Evolutionary conservation across 805 yeast genomes (phyloP), one percentile per base, ranked within the genome.

Genomic region (Yarrowia osloensis): DNA sequence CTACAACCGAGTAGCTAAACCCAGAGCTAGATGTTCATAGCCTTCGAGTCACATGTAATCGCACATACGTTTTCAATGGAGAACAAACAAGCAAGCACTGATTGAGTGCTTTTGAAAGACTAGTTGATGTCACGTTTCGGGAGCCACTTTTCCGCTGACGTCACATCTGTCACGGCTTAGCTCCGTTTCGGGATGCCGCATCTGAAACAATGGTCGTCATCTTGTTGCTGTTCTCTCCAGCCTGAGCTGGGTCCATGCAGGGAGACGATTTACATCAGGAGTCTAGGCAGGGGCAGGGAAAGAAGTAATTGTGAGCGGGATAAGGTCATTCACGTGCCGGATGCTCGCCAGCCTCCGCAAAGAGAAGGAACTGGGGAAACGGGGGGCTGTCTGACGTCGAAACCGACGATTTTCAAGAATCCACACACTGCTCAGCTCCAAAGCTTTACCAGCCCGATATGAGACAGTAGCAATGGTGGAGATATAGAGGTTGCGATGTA

Each of bases 241-340:
- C 7, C 33, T 21, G 15, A 12, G 17, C 24, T n/a, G n/a, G n/a
- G n/a, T 28, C 39, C 40, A 50, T 50, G 57, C 57, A 50, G 57
- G 57, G 57, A 50, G 57, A 50, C 55, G n/a, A 19, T 50, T 19
- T 31, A 50, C 55, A 31, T 21, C 40, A 50, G 40, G 57, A 33
- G 57, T 50, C 15, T 31, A 50, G 57, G 57, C 57, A 50, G 57
- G 57, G 57, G 57, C 57, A 50, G 40, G 40, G 24, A 47, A 29
- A 12, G 35, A 28, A 26, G 35, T n/a, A 47, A 26, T 46, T 44
- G 49, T 24, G 29, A 24, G 29, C 19, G 9, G 19, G 49, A 5
- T 24, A 15, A 15, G n/a, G 50, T 17, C 21, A 29, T 46, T 46
- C 50, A 46, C 33, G 50, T 46, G 50, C 50, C 49, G 5, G 12